Percentiles rank a stretch among this genome's conserved stretches.
These are phyloP conservation scores for Suillus discolor DNA, from an alignment of 768 basidiomycete species.

Conservation along the genomic window DNA sequence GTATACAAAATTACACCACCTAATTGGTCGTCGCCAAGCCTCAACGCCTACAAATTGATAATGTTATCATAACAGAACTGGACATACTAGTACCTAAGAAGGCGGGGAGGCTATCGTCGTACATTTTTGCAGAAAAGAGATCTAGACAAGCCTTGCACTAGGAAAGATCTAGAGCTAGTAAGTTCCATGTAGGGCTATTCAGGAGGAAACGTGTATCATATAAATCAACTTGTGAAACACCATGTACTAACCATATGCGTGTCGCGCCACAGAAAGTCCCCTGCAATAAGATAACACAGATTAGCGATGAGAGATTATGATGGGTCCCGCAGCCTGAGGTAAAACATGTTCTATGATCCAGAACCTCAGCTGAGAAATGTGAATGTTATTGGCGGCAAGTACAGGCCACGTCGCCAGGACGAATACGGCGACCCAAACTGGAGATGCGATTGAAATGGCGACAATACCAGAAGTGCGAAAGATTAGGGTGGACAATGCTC, in stretches of 20 bases:
- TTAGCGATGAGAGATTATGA: not conserved
- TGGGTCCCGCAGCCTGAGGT: not conserved
- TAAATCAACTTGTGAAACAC: not conserved
- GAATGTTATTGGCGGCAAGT: not conserved
- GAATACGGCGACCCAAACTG: conserved; percentile 4
- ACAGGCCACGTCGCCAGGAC: conserved; percentile 10
- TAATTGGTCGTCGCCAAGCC: no score
- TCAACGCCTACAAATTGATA: not conserved
- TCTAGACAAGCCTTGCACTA: not conserved
- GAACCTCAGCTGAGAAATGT: not conserved
- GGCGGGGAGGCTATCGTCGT: not conserved
- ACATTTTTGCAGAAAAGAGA: not conserved
- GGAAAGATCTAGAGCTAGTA: not conserved
- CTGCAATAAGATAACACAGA: not conserved
- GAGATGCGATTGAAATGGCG: not conserved
- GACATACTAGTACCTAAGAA: not conserved
- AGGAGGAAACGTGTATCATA: not conserved
- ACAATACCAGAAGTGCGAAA: not conserved
- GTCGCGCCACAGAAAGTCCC: not conserved
- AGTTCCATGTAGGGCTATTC: not conserved
- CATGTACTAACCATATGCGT: not conserved
- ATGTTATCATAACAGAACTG: not conserved
- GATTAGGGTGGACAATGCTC: conserved; percentile 6
- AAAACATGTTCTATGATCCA: not conserved
- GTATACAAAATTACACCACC: no score